Evolutionary conservation across 2,329 filamentous ascomycete genomes (phyloP).

Genomic region (Aspergillus neoniger): DNA sequence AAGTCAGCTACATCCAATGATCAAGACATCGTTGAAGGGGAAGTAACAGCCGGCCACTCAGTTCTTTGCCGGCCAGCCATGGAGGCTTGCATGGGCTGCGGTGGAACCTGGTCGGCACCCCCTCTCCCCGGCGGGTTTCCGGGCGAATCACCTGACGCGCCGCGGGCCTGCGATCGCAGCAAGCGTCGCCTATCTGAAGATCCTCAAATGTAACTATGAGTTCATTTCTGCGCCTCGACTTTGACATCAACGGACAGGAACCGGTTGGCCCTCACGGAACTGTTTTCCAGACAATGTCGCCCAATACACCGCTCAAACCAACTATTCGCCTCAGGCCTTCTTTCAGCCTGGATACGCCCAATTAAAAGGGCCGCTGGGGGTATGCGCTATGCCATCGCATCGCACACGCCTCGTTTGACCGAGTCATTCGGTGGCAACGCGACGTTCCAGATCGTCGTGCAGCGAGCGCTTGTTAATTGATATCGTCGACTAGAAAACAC

Average conservation of each 20-base stretch:
- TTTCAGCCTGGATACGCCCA: not conserved
- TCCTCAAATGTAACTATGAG: not conserved
- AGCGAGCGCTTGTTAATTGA: not conserved
- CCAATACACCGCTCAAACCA: not conserved
- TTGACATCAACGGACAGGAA: not conserved
- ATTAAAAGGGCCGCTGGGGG: not conserved
- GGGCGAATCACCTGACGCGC: conserved; percentile 2
- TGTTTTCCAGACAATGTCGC: not conserved
- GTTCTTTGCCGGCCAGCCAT: not conserved
- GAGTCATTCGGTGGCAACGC: not conserved
- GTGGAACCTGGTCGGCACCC: not conserved
- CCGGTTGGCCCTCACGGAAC: not conserved
- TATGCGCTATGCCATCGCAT: not conserved
- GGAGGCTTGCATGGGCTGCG: not conserved
- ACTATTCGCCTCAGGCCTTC: too few relatives aligned
- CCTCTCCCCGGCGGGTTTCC: not conserved
- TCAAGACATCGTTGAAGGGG: not conserved
- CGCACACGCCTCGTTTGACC: not conserved
- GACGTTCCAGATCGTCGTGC: not conserved
- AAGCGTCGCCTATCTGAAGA: not conserved
- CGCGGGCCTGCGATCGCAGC: not conserved
- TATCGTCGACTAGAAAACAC: not conserved
- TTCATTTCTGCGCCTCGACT: not conserved
- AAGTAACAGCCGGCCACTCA: not conserved
- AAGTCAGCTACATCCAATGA: not conserved